Conservation (phyloP, 352 stramenopile genomes). For the Globisporangium viniferum region DNA sequence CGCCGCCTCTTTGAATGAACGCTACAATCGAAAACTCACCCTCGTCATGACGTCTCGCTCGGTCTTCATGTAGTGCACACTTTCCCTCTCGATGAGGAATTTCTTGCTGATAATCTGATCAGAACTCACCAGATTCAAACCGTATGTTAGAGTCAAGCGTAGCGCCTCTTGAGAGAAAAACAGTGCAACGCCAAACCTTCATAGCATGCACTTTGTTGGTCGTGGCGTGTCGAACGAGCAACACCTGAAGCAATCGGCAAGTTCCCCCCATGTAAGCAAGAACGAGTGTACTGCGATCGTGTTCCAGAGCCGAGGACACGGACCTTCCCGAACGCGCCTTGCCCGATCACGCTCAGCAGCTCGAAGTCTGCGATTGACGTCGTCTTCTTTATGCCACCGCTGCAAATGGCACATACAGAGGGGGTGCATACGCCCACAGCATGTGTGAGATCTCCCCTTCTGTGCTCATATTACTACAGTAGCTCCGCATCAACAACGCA, state of each 20-base stretch:
- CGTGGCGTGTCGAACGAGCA: conserved; percentile 65
- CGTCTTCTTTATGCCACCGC: conserved; percentile 30
- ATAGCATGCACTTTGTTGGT: conserved; percentile 71
- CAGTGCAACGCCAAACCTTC: conserved; percentile 38
- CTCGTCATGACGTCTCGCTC: conserved; percentile 87
- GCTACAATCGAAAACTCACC: conserved; percentile 20
- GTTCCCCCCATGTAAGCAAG: neutral
- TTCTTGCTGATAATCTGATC: conserved; percentile 83
- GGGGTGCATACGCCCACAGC: neutral
- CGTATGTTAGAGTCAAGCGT: neutral
- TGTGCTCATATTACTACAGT: too few relatives aligned
- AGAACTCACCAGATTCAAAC: neutral
- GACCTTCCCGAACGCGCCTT: conserved; percentile 76
- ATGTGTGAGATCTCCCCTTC: neutral
- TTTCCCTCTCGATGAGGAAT: conserved; percentile 77
- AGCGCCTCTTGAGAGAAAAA: neutral
- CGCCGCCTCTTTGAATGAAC: too few relatives aligned
- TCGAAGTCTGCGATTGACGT: conserved; percentile 94
- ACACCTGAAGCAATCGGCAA: conserved; percentile 31
- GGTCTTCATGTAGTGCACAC: conserved; percentile 73
- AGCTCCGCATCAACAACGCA: neutral
- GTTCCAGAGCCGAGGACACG: neutral
- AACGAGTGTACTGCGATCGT: neutral
- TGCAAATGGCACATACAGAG: neutral
- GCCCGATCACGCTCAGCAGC: conserved; percentile 95